A percentile compares a stretch with the other conserved stretches of the same genome.
Conservation (phyloP, 2,329 filamentous ascomycete species). For the Pleurostoma richardsiae region DNA sequence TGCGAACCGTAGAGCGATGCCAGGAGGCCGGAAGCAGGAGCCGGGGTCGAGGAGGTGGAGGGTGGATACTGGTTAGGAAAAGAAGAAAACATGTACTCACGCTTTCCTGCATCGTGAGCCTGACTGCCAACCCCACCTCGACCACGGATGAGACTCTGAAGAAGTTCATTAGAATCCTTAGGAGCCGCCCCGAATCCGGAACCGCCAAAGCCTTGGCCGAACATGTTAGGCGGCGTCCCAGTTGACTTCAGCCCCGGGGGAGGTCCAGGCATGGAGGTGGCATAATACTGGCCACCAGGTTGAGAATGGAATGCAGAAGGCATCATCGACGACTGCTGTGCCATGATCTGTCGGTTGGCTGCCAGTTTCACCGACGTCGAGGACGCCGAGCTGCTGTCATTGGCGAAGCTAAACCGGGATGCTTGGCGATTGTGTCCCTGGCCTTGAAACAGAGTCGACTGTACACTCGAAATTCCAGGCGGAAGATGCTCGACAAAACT, state of each 20-base stretch:
- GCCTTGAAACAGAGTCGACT: conserved; percentile 50
- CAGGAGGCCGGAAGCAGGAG: conserved; percentile 86
- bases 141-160: conserved; percentile 77
- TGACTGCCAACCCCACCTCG: conserved; percentile 64
- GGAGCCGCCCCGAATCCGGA: conserved; percentile 61
- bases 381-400: conserved; percentile 59
- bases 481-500: conserved; percentile 58
- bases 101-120: conserved; percentile 84
- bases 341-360: conserved; percentile 76
- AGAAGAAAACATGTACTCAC: conserved; percentile 96
- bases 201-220: conserved; percentile 82
- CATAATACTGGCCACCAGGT: conserved; percentile 69
- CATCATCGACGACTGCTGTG: conserved; percentile 85
- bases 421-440: conserved; percentile 73
- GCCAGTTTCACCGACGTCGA: conserved; percentile 67
- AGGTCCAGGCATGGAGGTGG: conserved; percentile 81
- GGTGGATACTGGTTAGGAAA: conserved; percentile 82
- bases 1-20: conserved; percentile 87
- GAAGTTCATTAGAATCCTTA: conserved; percentile 71
- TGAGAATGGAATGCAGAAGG: conserved; percentile 58
- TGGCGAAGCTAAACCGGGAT: conserved; percentile 83
- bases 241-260: conserved; percentile 94
- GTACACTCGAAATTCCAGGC: conserved; percentile 49
- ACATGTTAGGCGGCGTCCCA: conserved; percentile 91
- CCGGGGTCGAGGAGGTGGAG: conserved; percentile 75